Percentiles rank a stretch among this genome's conserved stretches.
phyloP scores from a whole-genome alignment of 2,329 filamentous ascomycete species.

The Alternaria conjuncta region DNA sequence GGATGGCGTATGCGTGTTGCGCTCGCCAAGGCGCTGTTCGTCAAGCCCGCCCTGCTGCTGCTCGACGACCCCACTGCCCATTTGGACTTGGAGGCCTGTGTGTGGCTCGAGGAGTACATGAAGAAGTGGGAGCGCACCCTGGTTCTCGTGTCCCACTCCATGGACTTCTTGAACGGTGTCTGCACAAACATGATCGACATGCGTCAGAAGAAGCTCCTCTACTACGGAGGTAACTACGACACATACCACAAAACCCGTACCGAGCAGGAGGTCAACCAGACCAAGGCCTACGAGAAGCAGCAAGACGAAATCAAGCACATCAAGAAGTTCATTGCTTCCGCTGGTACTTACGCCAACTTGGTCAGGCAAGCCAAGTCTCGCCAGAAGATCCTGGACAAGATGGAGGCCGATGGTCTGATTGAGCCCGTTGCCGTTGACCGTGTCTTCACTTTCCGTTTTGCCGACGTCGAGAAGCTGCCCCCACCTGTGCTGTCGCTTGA shows the following conservation, averaged over 20 bases:
- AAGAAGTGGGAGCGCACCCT: conserved; percentile 99
- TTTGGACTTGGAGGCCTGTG: conserved; percentile 98
- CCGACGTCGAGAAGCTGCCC: conserved; percentile 98
- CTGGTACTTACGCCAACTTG: conserved; percentile 99
- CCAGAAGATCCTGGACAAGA: conserved; percentile 99
- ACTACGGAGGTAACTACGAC: conserved; percentile 99
- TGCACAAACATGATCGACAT: conserved; percentile 99
- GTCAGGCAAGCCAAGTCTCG: conserved; percentile 98
- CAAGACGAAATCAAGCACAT: conserved; percentile 99
- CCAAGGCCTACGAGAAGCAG: conserved; percentile 98
- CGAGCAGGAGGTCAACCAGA: conserved; percentile 97
- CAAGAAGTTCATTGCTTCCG: conserved; percentile 99
- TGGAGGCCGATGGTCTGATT: conserved; percentile 99
- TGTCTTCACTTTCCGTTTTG: conserved; percentile 97
- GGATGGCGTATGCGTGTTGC: conserved; percentile 99
- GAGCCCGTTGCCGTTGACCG: conserved; percentile 84
- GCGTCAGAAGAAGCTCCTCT: conserved; percentile 84
- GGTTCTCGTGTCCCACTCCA: conserved; percentile 94
- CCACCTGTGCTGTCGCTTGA: conserved; percentile 96
- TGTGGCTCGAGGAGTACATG: conserved; percentile 99
- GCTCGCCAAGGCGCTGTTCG: conserved; percentile 95
- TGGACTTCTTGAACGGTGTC: conserved; percentile 99
- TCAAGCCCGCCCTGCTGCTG: conserved; percentile 93
- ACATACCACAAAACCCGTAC: conserved; percentile 90
- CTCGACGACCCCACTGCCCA: conserved; percentile 98